A percentile compares a stretch with the other conserved stretches of the same genome.
phyloP scores from a whole-genome alignment of 331 rosid species.

The Stylosanthes scabra region DNA sequence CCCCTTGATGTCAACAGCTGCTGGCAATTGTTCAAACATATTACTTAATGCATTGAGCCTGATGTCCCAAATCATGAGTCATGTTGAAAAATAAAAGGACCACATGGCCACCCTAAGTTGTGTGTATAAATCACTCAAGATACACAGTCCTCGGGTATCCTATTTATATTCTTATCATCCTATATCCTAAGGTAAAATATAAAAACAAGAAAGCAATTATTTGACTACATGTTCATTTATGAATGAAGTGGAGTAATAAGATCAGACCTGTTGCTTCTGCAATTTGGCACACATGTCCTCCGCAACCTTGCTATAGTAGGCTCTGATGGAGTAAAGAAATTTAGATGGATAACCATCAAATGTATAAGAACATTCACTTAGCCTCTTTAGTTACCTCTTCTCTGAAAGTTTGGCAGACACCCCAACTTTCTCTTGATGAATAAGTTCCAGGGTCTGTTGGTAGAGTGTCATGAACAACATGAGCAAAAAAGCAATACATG shows the following conservation, averaged over 20 bases:
- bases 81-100: neutral
- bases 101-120: neutral
- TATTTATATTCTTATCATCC: neutral
- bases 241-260: constrained; percentile 28
- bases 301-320: constrained; percentile 56
- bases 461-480: constrained; percentile 40
- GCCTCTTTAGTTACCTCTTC: constrained; percentile 65
- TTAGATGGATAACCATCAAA: constrained; percentile 36
- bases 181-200: too few species aligned
- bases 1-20: constrained; percentile 27
- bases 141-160: neutral
- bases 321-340: constrained; percentile 52
- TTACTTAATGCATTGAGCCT: constrained; percentile 24
- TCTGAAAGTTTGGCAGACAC: constrained; percentile 64
- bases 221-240: neutral
- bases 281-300: constrained; percentile 63
- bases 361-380: constrained; percentile 27
- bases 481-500: constrained; percentile 39
- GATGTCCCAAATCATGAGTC: constrained; percentile 11
- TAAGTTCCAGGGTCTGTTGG: constrained; percentile 74
- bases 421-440: constrained; percentile 70
- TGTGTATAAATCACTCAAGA: neutral
- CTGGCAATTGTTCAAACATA: constrained; percentile 12
- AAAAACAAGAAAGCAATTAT: neutral
- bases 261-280: constrained; percentile 70